Conservation (phyloP, 2,329 filamentous ascomycete species). For the Alternaria novae-zelandiae region DNA sequence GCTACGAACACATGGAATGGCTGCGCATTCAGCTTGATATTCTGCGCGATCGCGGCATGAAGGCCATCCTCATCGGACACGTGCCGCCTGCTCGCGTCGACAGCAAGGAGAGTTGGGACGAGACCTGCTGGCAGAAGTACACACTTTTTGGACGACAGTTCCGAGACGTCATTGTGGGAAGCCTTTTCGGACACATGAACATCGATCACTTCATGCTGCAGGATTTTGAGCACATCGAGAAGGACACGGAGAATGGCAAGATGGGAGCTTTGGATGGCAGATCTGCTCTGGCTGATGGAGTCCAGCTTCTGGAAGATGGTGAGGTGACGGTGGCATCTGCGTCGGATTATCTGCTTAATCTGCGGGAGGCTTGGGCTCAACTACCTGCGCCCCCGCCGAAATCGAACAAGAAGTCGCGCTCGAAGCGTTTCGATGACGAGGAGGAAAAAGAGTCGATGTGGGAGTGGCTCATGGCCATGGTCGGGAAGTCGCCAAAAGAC, state of each 20-base stretch:
- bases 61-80: constrained; percentile 92
- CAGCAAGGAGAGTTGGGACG: constrained; percentile 89
- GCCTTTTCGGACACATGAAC: constrained; percentile 95
- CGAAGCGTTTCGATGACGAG: constrained; percentile 16
- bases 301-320: constrained; percentile 44
- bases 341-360: constrained; percentile 78
- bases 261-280: constrained; percentile 41
- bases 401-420: constrained; percentile 21
- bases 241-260: constrained; percentile 56
- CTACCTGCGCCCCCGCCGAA: constrained; percentile 61
- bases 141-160: constrained; percentile 89
- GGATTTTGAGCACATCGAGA: constrained; percentile 77
- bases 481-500: constrained; percentile 21
- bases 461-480: constrained; percentile 24
- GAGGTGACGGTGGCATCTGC: constrained; percentile 70
- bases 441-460: constrained; percentile 26
- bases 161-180: constrained; percentile 82
- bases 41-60: constrained; percentile 83
- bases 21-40: constrained; percentile 85
- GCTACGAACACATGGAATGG: constrained; percentile 97
- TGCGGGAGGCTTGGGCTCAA: constrained; percentile 78
- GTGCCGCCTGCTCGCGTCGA: constrained; percentile 88
- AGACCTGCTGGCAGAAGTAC: constrained; percentile 98
- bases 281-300: constrained; percentile 35
- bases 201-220: constrained; percentile 96